Evolutionary conservation across 2,329 filamentous ascomycete genomes (phyloP), one percentile per base, ranked within the genome.

Genomic region (Hypomyces rosellus): DNA sequence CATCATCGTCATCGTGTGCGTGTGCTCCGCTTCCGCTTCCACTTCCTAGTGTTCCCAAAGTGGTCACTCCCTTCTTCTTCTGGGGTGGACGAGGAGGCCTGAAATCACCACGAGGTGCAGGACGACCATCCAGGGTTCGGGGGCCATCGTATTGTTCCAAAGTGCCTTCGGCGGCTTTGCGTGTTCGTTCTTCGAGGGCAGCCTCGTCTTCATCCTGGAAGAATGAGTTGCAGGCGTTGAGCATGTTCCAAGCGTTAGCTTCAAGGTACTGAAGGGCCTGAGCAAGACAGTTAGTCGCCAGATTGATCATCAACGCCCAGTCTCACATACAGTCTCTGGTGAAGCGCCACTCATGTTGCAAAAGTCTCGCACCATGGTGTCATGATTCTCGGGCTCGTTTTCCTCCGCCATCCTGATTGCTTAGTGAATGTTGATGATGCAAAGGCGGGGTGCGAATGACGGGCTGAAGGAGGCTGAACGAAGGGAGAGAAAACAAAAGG

Each of bases 201-300:
- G 62, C 68, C 49, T 79, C 75, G 22, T 83, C 80, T 34, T 75
- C 69, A 51, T 80, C 74, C 53, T 75, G 73, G 62, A 81, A 88
- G 69, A 77, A 87, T 46, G 81, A 76, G 30, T 80, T 75, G 48
- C 80, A 76, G 14, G 85, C 85, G 9, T 74, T 70, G 56, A 78
- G 74, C 40, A 88, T 69, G 60, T 89, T 78, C 84, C 86, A 89
- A 56, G 77, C 70, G 60, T 78, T 82, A 34, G 77, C 76, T 18
- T 74, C 72, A 7, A 92, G 80, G 57, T 86, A 86, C 54, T 84
- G 75, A 50, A 74, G 74, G 43, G 86, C 86, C 86, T 90, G 55
- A 13, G 5, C 7, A 30, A 33, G 5, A 40, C 39, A 33, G 15
- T 30, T 11, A 30, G 25, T 30, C 6, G 9, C 25, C 9, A 30